Percentiles rank a stretch among this genome's conserved stretches.
phyloP scores from a whole-genome alignment of 139 green algal species.

The Chlorella sp. region DNA sequence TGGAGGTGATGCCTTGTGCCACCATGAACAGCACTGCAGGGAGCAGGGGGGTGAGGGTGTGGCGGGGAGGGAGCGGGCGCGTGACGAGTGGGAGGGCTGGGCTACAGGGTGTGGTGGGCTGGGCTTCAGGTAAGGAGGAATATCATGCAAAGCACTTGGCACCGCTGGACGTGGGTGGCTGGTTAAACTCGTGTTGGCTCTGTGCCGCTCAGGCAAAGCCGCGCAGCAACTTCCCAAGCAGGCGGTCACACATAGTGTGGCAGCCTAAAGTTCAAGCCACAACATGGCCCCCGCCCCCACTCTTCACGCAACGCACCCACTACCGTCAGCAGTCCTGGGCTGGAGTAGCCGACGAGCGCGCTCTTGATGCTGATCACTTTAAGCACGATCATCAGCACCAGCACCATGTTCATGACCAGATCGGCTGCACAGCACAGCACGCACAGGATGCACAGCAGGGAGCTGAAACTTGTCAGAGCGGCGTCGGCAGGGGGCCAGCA shows the following conservation, averaged over 20 bases:
- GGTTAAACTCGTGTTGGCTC: too few relatives aligned
- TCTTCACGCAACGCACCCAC: slow-evolving; percentile 11
- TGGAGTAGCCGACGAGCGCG: slow-evolving; percentile 53
- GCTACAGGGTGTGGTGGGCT: neutral
- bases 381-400: slow-evolving; percentile 36
- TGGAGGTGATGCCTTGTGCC: slow-evolving; percentile 56
- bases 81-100: neutral
- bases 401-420: slow-evolving; percentile 49
- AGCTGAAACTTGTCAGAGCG: neutral
- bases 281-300: too few relatives aligned
- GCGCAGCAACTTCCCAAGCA: too few relatives aligned
- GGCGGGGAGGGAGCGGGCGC: neutral
- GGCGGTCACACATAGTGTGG: too few relatives aligned
- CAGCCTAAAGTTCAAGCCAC: too few relatives aligned
- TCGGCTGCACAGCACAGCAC: slow-evolving; percentile 26
- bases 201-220: too few relatives aligned
- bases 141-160: neutral
- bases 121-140: neutral
- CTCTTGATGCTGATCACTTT: slow-evolving; percentile 42
- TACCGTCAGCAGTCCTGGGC: slow-evolving; percentile 60
- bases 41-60: neutral
- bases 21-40: slow-evolving; percentile 61
- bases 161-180: neutral
- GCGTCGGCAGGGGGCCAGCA: neutral
- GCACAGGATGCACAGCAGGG: neutral